Base-by-base conservation (phyloP, 139 green algal genomes). In the Zygnema circumcarinatum region DNA sequence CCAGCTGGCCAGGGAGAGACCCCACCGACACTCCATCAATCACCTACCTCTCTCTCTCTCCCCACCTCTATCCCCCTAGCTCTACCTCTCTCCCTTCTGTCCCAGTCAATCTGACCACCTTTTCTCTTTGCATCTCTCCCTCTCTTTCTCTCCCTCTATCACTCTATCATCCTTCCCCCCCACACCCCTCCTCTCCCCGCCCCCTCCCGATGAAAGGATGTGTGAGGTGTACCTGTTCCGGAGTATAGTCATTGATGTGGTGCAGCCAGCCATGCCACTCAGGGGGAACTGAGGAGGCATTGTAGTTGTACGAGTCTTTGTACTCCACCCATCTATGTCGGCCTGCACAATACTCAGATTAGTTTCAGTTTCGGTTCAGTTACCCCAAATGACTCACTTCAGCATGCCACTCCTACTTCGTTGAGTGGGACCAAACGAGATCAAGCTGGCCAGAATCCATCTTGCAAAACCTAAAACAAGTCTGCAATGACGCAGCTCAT, bases 231-330 rank as follows among this genome's bases (percentile, higher is more conserved):
- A 91, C 72, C 81, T 91, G 31, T 38, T 88, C 86, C 53, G 93
- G 91, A 56, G 87, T 92, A 20, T 91, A 76, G 82, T 95, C 92
- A 2, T 78, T 90, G 84, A 95, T 93, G 82, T 90, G 80, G 87
- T 96, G 92, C 76, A 96, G 83, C 94, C 94, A 96, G 29, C 92
- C 94, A 80, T 96, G 94, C 94, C 94, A 96, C 79, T 96, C 94
- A 41, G 94, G 84, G 39, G 90, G 85, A 22, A 96, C 88, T 16
- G 88, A 85, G 62, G 79, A 89, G 21, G 86, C 86, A 75, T 91
- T 84, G 22, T 91, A 91, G 32, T 52, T 40, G 39, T 79, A 81
- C 3, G 92, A 32, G 35, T 95, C 91, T 0, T 87, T 90, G 73
- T 93, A 96, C 25, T 95, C 94, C 42, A 96, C 94, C 92, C 93